A percentile compares a stretch with the other conserved stretches of the same genome.
Evolutionary conservation across 768 basidiomycete genomes (phyloP).

Genomic region (Calocera cornea): DNA sequence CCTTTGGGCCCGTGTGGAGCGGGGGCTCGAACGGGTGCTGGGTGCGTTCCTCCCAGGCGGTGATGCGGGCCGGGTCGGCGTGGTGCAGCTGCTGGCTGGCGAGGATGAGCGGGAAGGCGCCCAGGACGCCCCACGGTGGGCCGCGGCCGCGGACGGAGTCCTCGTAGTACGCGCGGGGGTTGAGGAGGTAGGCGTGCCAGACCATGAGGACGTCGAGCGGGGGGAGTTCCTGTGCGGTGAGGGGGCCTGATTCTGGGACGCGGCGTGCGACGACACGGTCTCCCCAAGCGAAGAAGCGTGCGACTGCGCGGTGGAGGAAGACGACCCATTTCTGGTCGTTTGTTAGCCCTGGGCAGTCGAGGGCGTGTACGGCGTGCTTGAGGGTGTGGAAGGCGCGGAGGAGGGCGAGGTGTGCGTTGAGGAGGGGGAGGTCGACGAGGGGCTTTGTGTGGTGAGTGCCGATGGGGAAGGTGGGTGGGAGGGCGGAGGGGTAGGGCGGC

Average conservation of each 20-base stretch:
- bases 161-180: not conserved
- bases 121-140: not conserved
- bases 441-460: not conserved
- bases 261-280: not conserved
- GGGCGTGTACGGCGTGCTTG: not conserved
- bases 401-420: constrained; percentile 11
- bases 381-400: constrained; percentile 12
- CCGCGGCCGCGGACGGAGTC: not conserved
- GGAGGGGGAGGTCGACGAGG: constrained; percentile 8
- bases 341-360: not conserved
- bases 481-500: not conserved
- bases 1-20: not conserved
- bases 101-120: not conserved
- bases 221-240: not conserved
- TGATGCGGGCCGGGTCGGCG: not conserved
- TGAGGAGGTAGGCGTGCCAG: constrained; percentile 15
- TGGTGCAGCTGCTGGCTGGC: not conserved
- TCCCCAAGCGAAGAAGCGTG: constrained; percentile 9
- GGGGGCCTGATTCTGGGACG: not conserved
- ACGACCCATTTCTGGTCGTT: constrained; percentile 3
- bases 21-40: not conserved
- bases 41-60: not conserved
- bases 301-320: constrained; percentile 9
- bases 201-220: constrained; percentile 16
- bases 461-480: not conserved